A percentile compares a stretch with the other conserved stretches of the same genome.
Conservation (phyloP, 2,329 filamentous ascomycete species). For the Leptoxyphium fumago region DNA sequence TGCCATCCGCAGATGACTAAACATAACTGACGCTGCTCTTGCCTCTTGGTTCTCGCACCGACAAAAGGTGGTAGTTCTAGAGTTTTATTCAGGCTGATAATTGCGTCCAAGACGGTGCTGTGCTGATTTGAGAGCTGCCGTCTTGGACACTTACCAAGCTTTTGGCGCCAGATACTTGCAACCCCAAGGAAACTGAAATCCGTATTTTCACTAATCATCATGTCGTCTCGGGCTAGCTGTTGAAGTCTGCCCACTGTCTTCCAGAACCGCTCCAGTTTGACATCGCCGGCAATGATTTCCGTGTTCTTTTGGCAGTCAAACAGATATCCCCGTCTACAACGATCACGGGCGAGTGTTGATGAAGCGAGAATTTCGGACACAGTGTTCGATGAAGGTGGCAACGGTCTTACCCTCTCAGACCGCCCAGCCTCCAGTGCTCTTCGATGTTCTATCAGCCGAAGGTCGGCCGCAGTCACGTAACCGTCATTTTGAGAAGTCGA, state of each 20-base stretch:
- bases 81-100: constrained; percentile 49
- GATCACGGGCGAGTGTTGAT: constrained; percentile 30
- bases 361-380: constrained; percentile 11
- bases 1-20: constrained; percentile 63
- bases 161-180: constrained; percentile 50
- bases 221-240: constrained; percentile 47
- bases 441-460: constrained; percentile 12
- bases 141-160: constrained; percentile 35
- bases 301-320: constrained; percentile 51
- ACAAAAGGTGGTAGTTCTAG: constrained; percentile 48
- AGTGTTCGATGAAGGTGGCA: constrained; percentile 5
- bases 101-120: constrained; percentile 25
- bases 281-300: constrained; percentile 53
- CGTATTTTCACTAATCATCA: constrained; percentile 53
- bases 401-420: constrained; percentile 3
- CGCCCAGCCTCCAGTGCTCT: constrained; percentile 1
- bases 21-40: constrained; percentile 59
- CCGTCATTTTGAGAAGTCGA: constrained; percentile 4
- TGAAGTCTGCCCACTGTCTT: constrained; percentile 56
- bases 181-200: constrained; percentile 68
- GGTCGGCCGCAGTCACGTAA: constrained; percentile 11
- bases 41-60: constrained; percentile 47
- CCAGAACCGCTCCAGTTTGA: constrained; percentile 68
- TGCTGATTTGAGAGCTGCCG: constrained; percentile 11
- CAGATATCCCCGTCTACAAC: constrained; percentile 42